Conservation (phyloP, 148 eudicot species). For the Chenopodium berlandieri region DNA sequence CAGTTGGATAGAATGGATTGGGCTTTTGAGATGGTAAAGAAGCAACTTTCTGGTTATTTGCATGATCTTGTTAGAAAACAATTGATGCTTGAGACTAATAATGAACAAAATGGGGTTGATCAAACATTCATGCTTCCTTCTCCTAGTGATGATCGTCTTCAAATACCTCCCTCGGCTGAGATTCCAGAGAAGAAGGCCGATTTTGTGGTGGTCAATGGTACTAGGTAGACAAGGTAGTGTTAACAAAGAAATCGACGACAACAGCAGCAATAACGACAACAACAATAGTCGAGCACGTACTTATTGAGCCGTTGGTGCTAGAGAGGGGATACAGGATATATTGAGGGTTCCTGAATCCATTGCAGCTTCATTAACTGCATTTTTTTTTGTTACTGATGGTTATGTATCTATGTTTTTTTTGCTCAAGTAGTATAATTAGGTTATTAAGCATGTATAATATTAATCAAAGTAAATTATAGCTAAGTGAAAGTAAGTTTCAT, state of each 20-base stretch:
- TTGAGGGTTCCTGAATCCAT: not conserved
- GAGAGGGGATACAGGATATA: not conserved
- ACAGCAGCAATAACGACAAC: not conserved
- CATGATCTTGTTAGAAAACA: slow-evolving; percentile 59
- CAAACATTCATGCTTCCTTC: slow-evolving; percentile 10
- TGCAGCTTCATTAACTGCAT: slow-evolving; percentile 1
- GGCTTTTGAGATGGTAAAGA: slow-evolving; percentile 71
- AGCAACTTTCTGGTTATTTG: slow-evolving; percentile 65
- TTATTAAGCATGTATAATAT: not conserved
- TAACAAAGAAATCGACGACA: not conserved
- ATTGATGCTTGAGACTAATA: slow-evolving; percentile 41
- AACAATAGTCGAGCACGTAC: not conserved
- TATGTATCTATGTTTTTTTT: not conserved
- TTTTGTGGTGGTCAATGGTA: slow-evolving; percentile 5
- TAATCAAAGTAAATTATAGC: not conserved
- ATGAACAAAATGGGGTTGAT: not conserved
- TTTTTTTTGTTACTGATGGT: slow-evolving; percentile 2
- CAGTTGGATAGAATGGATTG: slow-evolving; percentile 59
- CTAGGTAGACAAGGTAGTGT: not conserved
- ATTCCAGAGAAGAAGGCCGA: not conserved
- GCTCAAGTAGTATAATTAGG: not conserved
- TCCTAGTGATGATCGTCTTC: not conserved
- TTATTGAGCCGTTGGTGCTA: not conserved
- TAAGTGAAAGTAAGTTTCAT: not conserved
- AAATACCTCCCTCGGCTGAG: not conserved